Percentiles rank a stretch among this genome's conserved stretches.
Evolutionary conservation across 345 rosid genomes (phyloP).

Genomic region (Orychophragmus violaceus): DNA sequence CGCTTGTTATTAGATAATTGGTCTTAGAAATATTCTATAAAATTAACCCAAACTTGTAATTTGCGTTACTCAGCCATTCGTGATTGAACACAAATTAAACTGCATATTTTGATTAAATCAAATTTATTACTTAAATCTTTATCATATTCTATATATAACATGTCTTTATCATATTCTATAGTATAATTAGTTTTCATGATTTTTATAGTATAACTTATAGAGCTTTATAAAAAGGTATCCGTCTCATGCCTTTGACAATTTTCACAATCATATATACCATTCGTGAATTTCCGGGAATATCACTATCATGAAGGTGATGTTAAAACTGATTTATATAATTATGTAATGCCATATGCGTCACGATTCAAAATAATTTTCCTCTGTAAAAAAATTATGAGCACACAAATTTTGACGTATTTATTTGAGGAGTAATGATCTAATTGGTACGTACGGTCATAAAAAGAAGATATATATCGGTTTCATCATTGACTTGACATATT

Average conservation of each 20-base stretch:
- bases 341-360: neutral
- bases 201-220: neutral
- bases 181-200: neutral
- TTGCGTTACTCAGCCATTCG: no score
- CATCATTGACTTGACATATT: neutral
- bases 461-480: neutral
- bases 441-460: conserved; percentile 4
- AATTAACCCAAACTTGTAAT: neutral
- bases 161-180: neutral
- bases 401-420: neutral
- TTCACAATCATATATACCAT: neutral
- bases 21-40: neutral
- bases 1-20: conserved; percentile 1
- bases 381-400: neutral
- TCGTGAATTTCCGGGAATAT: neutral
- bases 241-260: conserved; percentile 3
- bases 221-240: neutral
- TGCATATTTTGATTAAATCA: no score
- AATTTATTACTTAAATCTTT: no score
- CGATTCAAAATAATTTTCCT: neutral
- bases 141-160: no score
- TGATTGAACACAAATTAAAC: no score
- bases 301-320: conserved; percentile 22
- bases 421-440: neutral
- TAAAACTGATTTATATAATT: neutral